These are phyloP conservation scores for Candida frijolesensis DNA, from an alignment of 1,139 yeast genomes.

Conservation along the genomic window DNA sequence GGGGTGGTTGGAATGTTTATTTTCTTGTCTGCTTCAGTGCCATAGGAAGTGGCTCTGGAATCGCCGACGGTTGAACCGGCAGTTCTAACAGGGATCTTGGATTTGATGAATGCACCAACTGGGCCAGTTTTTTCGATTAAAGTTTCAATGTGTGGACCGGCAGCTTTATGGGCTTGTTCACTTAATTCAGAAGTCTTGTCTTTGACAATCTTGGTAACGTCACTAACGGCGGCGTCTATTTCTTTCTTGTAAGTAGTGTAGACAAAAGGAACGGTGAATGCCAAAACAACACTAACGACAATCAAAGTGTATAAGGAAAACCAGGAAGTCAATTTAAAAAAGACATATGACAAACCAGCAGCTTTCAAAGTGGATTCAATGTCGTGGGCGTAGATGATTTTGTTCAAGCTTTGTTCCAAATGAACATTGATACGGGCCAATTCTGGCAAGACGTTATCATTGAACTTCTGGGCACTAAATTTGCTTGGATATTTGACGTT, in stretches of 20 bases:
- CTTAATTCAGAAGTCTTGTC: slow-evolving; percentile 56
- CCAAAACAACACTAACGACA: slow-evolving; percentile 55
- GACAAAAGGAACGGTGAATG: slow-evolving; percentile 76
- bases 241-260: slow-evolving; percentile 76
- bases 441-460: slow-evolving; percentile 44
- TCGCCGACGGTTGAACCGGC: slow-evolving; percentile 70
- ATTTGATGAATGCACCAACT: slow-evolving; percentile 56
- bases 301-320: slow-evolving; percentile 73
- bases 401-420: slow-evolving; percentile 54
- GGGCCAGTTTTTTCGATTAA: slow-evolving; percentile 66
- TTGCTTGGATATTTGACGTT: slow-evolving; percentile 56
- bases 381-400: slow-evolving; percentile 65
- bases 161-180: slow-evolving; percentile 56
- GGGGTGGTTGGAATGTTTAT: slow-evolving; percentile 22
- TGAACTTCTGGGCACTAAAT: slow-evolving; percentile 42
- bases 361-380: slow-evolving; percentile 72
- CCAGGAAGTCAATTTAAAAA: slow-evolving; percentile 75
- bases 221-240: slow-evolving; percentile 73
- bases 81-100: slow-evolving; percentile 68
- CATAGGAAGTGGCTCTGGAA: slow-evolving; percentile 33
- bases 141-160: slow-evolving; percentile 45
- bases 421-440: slow-evolving; percentile 44
- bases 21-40: slow-evolving; percentile 24
- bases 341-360: slow-evolving; percentile 63
- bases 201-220: slow-evolving; percentile 57